Base-by-base conservation (phyloP, 1,139 yeast species). In the Sugiyamaella neomexicana region DNA sequence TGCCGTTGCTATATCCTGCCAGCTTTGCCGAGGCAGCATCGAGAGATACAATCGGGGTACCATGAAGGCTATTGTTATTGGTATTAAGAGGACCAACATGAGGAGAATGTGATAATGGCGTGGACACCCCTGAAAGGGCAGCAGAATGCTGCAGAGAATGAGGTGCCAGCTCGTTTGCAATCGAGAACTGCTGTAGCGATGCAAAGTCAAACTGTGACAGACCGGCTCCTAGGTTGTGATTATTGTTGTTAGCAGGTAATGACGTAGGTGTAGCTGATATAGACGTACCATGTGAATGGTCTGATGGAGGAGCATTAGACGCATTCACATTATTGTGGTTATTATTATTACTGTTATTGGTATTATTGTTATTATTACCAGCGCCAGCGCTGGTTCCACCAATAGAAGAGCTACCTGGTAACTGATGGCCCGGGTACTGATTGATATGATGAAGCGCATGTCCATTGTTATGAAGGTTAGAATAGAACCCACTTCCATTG, bases 101-200 rank as follows among this genome's bases (percentile, higher is more conserved):
- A 20, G 55, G 55, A 7, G 55, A 48, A n/a, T 47, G 55, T 5
- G 23, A 41, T 10, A 36, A 46, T 10, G 49, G 47, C 15, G 54
- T 36, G 23, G 34, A 17, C 9, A 49, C 55, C 2, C 47, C 55
- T 2, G 55, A 48, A 27, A 52, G 16, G n/a, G 50, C 53, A 12
- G 54, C 54, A 13, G 52, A 39, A 17, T 53, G 53, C 25, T 52
- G 53, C 2, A 47, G 23, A 17, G 58, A 58, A 25, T 54, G 53
- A 2, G 52, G 48, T 17, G 59, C 58, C 13, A 62, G 54, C 42
- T 61, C 65, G 15, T 57, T 50, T 27, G 65, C 64, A n/a, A 62
- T 46, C 5, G 65, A 62, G 38, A 55, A 62, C 54, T 62, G 62
- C 51, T 55, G 60, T 23, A 62, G 45, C 9, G 58, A 44, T 36